Percentiles rank a stretch among this genome's conserved stretches.
Conservation (phyloP, 768 basidiomycete genomes). For the Calocera cornea region DNA sequence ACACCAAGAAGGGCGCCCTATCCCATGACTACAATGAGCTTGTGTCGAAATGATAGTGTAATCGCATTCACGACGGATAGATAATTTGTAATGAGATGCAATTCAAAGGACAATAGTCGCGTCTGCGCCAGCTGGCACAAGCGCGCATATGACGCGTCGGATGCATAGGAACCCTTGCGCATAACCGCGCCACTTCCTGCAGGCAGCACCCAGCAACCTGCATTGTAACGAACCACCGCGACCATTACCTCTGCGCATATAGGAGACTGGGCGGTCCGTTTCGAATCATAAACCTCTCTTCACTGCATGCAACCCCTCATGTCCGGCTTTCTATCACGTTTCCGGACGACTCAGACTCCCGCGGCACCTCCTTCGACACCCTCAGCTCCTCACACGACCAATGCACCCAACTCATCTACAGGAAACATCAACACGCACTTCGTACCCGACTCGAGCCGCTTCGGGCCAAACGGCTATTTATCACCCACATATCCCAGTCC, state of each 20-base stretch:
- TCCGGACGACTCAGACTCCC: not conserved
- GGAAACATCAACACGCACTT: not conserved
- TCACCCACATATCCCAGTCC: not conserved
- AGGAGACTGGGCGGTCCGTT: not conserved
- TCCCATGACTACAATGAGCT: constrained; percentile 56
- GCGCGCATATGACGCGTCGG: not conserved
- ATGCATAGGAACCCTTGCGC: not conserved
- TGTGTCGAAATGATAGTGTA: constrained; percentile 1
- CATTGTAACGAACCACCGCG: not conserved
- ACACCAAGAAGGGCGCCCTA: constrained; percentile 54
- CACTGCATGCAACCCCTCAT: not conserved
- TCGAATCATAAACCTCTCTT: not conserved
- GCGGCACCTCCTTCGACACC: not conserved
- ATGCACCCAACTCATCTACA: not conserved
- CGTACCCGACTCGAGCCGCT: not conserved
- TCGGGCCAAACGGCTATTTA: not conserved
- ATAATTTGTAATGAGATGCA: not conserved
- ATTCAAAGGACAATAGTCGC: not conserved
- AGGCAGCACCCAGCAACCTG: not conserved
- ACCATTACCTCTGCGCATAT: not conserved
- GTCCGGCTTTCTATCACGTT: not conserved
- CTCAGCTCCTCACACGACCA: not conserved
- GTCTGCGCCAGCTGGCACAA: not conserved
- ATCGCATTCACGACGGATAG: not conserved
- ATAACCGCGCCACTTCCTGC: not conserved